These are phyloP conservation scores for Fusarium humuli DNA, from an alignment of 2,329 filamentous ascomycete species.

Conservation along the genomic window DNA sequence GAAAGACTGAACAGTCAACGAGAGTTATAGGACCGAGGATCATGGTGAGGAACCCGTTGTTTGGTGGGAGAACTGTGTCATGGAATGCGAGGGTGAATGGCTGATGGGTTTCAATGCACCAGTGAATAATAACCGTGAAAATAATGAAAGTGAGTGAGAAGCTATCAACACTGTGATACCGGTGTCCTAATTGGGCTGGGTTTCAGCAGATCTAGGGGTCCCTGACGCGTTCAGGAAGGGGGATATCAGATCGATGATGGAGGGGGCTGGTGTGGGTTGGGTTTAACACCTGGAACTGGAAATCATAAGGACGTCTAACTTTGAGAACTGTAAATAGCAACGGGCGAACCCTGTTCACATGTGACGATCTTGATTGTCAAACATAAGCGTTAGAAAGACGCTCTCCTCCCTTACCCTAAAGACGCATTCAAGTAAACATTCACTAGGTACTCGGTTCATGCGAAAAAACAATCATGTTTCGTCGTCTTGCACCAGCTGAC, in stretches of 20 bases:
- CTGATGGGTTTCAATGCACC: not conserved
- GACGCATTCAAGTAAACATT: not conserved
- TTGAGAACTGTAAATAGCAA: conserved; percentile 6
- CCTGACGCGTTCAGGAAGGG: conserved; percentile 32
- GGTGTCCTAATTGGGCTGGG: conserved; percentile 7
- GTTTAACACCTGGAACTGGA: not conserved
- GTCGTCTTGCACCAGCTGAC: conserved; percentile 25
- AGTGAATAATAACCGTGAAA: not conserved
- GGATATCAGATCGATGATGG: conserved; percentile 35
- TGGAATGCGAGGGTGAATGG: conserved; percentile 13
- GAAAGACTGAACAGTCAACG: conserved; percentile 79
- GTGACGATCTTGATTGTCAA: conserved; percentile 15
- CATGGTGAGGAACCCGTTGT: conserved; percentile 61
- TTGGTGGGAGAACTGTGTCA: conserved; percentile 15
- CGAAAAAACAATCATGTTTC: conserved; percentile 4
- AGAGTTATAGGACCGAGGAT: conserved; percentile 80
- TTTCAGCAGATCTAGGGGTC: conserved; percentile 11
- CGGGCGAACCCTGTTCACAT: conserved; percentile 15
- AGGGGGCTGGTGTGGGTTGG: conserved; percentile 27
- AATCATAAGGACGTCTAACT: conserved; percentile 6
- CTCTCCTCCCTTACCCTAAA: not conserved
- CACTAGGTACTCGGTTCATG: not conserved
- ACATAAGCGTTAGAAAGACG: not conserved
- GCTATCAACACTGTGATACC: not conserved
- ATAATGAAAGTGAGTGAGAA: not conserved